A percentile compares a stretch with the other conserved stretches of the same genome.
Evolutionary conservation across 768 basidiomycete genomes (phyloP).

Genomic region (Tulasnella sp.): DNA sequence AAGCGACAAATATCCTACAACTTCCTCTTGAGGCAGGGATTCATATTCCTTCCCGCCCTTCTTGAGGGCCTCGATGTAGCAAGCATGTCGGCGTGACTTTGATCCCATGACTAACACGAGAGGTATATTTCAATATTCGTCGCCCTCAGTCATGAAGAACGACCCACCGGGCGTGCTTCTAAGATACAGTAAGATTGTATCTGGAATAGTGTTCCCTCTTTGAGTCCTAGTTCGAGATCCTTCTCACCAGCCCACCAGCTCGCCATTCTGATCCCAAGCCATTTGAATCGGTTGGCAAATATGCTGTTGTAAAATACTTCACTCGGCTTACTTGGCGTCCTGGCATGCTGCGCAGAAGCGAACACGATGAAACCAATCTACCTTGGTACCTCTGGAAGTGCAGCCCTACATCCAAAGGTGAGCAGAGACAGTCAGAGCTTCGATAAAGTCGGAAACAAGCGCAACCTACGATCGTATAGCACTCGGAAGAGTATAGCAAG

Average conservation of each 20-base stretch:
- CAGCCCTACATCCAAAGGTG: neutral
- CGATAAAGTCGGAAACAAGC: neutral
- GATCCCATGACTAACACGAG: neutral
- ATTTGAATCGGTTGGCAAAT: neutral
- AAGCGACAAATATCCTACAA: neutral
- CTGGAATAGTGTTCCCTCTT: neutral
- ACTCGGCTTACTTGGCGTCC: neutral
- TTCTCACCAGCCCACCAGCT: neutral
- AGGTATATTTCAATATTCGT: too few relatives aligned
- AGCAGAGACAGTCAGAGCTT: neutral
- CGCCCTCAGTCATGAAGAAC: neutral
- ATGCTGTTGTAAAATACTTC: neutral
- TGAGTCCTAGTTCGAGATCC: neutral
- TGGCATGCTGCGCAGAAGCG: constrained; percentile 8
- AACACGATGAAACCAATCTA: neutral
- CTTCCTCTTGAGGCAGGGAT: neutral
- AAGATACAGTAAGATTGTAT: neutral
- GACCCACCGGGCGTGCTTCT: neutral
- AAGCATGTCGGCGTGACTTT: neutral
- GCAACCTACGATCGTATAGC: neutral
- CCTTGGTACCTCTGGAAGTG: neutral
- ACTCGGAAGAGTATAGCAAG: constrained; percentile 27
- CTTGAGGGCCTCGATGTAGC: neutral
- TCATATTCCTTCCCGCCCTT: neutral
- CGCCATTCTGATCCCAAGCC: neutral